phyloP scores from a whole-genome alignment of 768 basidiomycete genomes.

The Auricularia sp. region DNA sequence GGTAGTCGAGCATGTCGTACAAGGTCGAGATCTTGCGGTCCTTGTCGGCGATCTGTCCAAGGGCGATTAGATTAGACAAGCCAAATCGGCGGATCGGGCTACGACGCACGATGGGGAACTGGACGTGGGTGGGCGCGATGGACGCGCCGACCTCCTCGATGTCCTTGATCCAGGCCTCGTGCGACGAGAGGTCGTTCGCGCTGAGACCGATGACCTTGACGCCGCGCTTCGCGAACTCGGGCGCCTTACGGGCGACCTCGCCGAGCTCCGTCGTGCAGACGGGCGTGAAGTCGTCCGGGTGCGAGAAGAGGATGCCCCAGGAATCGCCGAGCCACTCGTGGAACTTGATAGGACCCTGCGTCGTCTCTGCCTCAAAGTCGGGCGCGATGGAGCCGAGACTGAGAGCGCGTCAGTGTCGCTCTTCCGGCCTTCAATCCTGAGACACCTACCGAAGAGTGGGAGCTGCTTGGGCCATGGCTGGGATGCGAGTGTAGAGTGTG shows the following conservation, averaged over 20 bases:
- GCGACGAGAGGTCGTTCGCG: conserved; percentile 79
- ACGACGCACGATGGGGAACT: conserved; percentile 83
- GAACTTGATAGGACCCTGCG: conserved; percentile 67
- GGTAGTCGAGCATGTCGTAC: conserved; percentile 95
- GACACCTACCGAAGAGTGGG: not conserved
- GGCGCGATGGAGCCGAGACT: conserved; percentile 82
- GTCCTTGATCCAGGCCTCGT: conserved; percentile 82
- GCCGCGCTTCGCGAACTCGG: conserved; percentile 76
- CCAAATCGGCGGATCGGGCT: no score
- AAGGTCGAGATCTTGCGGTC: conserved; percentile 76
- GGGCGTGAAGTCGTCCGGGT: conserved; percentile 88
- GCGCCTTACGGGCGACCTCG: conserved; percentile 80
- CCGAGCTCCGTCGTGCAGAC: conserved; percentile 97
- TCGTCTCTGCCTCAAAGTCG: conserved; percentile 86
- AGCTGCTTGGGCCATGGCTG: not conserved
- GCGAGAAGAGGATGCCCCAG: conserved; percentile 84
- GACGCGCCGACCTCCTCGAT: conserved; percentile 74
- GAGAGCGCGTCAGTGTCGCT: not conserved
- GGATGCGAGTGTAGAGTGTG: not conserved
- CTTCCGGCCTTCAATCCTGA: not conserved
- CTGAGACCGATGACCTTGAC: conserved; percentile 93
- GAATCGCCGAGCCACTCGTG: conserved; percentile 74
- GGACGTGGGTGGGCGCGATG: conserved; percentile 58
- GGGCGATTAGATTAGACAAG: not conserved
- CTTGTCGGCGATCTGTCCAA: conserved; percentile 73